Percentiles rank a stretch among this genome's conserved stretches.
Conservation (phyloP, 139 green algal species). For the Microglena sp. region DNA sequence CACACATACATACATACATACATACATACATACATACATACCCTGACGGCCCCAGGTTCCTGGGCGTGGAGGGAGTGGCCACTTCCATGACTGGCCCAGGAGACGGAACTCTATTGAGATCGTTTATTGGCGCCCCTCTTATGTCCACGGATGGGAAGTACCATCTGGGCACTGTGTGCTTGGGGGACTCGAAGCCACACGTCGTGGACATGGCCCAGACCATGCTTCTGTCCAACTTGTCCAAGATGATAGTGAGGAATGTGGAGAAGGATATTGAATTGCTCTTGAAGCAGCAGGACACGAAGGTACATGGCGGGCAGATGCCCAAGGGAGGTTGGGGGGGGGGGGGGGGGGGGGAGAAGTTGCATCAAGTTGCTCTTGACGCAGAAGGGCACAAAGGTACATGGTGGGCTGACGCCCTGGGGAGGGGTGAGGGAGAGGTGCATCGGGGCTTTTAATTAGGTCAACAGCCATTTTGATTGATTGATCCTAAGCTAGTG, state of each 20-base stretch:
- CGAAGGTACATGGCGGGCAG: no score
- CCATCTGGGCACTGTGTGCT: constrained; percentile 44
- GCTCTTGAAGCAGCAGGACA: constrained; percentile 15
- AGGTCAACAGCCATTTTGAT: no score
- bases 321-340: no score
- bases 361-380: no score
- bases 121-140: constrained; percentile 67
- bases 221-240: constrained; percentile 12
- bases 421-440: no score
- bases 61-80: not conserved
- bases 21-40: constrained; percentile 3
- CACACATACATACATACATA: constrained; percentile 8
- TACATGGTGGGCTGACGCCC: no score
- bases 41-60: not conserved
- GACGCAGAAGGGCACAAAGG: no score
- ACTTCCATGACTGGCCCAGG: constrained; percentile 27
- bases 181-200: constrained; percentile 56
- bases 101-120: constrained; percentile 40
- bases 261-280: constrained; percentile 28
- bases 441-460: no score
- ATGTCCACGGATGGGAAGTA: constrained; percentile 50
- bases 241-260: constrained; percentile 7
- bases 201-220: constrained; percentile 38
- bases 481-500: no score
- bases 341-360: no score